Evolutionary conservation across 805 yeast genomes (phyloP), one percentile per base, ranked within the genome.

Genomic region (Wickerhamomyces ciferrii): DNA sequence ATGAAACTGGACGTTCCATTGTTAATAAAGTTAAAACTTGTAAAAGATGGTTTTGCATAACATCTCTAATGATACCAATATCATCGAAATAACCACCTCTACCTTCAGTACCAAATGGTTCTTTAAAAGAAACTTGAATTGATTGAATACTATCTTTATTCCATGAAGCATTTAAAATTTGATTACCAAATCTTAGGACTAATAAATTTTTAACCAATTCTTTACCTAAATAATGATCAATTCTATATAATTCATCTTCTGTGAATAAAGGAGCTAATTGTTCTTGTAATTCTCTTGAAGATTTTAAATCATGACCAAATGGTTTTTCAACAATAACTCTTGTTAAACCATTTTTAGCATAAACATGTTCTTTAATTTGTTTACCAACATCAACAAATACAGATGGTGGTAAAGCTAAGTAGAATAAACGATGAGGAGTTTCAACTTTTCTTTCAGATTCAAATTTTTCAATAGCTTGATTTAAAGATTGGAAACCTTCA

Each of bases 71-170:
- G 63, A 94, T 94, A 48, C 99, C 99, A 60, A 91, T 89, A 46
- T 76, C 74, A 69, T 94, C 98, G 62, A 94, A 94, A 72, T 94
- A 94, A 35, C 99, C 99, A 56, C 99, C 99, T 65, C 99, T 82
- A 47, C 99, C 99, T 70, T 94, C 97, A 37, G 99, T 94, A 46
- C 99, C 99, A 59, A 94, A 94, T n/a, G 94, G 88, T 72, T 94
- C 99, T 72, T 94, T 94, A 76, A 94, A 92, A 14, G 92, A 79
- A 55, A 94, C 82, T 73, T 92, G 97, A 51, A 94, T 83, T 36
- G 84, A 79, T 51, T 81, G 75, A 61, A 94, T 81, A 67, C 78
- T 84, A 53, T 86, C 78, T 63, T 75, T 83, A 71, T 86, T 84
- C 97, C 97, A 94, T 46, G 86, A 79, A n/a, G 96, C 88, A 60